phyloP scores from a whole-genome alignment of 1,139 yeast genomes.

The Hemisphaericaspora xylanilytica region DNA sequence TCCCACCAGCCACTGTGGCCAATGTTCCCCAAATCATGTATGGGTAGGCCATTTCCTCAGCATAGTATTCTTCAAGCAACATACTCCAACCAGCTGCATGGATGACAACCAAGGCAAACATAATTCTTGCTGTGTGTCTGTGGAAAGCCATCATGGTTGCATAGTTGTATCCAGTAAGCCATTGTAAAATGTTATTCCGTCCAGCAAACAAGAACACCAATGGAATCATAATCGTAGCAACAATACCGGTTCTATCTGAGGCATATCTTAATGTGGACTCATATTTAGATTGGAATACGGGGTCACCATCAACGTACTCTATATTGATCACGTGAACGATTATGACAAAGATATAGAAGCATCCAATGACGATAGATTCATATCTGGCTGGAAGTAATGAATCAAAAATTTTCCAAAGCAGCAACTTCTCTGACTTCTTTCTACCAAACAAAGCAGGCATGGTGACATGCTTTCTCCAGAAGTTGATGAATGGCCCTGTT shows the following conservation, averaged over 20 bases:
- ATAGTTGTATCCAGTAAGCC: constrained; percentile 40
- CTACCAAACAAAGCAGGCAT: constrained; percentile 30
- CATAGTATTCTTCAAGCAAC: constrained; percentile 15
- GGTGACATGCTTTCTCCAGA: constrained; percentile 28
- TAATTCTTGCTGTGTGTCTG: constrained; percentile 38
- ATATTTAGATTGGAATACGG: constrained; percentile 17
- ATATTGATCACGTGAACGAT: constrained; percentile 31
- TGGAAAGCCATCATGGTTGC: constrained; percentile 37
- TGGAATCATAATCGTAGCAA: constrained; percentile 31
- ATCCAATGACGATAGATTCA: constrained; percentile 21
- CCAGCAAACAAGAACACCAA: constrained; percentile 43
- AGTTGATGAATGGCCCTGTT: constrained; percentile 24
- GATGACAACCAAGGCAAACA: constrained; percentile 25
- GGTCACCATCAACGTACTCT: constrained; percentile 22
- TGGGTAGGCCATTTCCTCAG: constrained; percentile 16
- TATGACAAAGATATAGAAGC: constrained; percentile 47
- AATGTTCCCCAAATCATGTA: constrained; percentile 33
- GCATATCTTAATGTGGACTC: constrained; percentile 26
- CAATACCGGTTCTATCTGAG: constrained; percentile 35
- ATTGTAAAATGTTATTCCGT: constrained; percentile 41
- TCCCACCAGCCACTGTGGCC: constrained; percentile 32
- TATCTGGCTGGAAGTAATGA: constrained; percentile 29
- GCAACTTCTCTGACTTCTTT: constrained; percentile 24
- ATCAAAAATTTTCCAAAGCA: constrained; percentile 20
- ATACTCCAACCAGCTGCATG: constrained; percentile 43